Evolutionary conservation across 352 stramenopile genomes (phyloP).

Genomic region (Peronospora farinosa): DNA sequence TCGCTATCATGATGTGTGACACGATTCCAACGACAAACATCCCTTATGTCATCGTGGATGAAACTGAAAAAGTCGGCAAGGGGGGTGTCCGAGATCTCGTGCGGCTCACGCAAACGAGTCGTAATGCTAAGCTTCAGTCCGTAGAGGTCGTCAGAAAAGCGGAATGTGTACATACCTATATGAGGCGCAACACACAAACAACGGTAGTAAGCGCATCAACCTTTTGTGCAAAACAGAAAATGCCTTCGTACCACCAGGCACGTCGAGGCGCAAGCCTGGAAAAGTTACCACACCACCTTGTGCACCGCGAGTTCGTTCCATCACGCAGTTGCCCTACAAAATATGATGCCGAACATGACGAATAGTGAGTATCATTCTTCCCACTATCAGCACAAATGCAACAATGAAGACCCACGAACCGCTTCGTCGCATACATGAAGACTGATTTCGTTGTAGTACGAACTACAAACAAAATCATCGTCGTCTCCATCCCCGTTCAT

Average conservation of each 20-base stretch:
- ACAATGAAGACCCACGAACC: slow-evolving; percentile 25
- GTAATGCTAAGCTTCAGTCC: slow-evolving; percentile 50
- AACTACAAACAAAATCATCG: slow-evolving; percentile 46
- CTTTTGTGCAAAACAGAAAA: background rate
- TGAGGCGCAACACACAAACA: slow-evolving; percentile 1
- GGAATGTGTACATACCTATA: slow-evolving; percentile 67
- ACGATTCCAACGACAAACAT: slow-evolving; percentile 23
- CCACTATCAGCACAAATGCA: background rate
- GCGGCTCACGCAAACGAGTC: slow-evolving; percentile 39
- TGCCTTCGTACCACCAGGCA: slow-evolving; percentile 41
- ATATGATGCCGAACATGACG: background rate
- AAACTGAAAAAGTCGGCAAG: slow-evolving; percentile 29
- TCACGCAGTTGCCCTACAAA: slow-evolving; percentile 44
- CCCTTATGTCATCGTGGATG: slow-evolving; percentile 30
- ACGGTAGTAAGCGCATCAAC: background rate
- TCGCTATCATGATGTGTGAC: slow-evolving; percentile 31
- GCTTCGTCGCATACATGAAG: slow-evolving; percentile 48
- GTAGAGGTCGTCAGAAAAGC: slow-evolving; percentile 57
- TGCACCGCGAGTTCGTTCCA: slow-evolving; percentile 47
- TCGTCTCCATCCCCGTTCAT: slow-evolving; percentile 64
- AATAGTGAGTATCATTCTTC: background rate
- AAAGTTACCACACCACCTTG: slow-evolving; percentile 52
- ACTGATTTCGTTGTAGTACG: slow-evolving; percentile 63
- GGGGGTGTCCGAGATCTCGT: slow-evolving; percentile 39
- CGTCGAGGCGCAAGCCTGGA: slow-evolving; percentile 51